A percentile compares a stretch with the other conserved stretches of the same genome.
These are phyloP conservation scores for Chalara sp. DNA, from an alignment of 2,329 filamentous ascomycete genomes.

Conservation along the genomic window DNA sequence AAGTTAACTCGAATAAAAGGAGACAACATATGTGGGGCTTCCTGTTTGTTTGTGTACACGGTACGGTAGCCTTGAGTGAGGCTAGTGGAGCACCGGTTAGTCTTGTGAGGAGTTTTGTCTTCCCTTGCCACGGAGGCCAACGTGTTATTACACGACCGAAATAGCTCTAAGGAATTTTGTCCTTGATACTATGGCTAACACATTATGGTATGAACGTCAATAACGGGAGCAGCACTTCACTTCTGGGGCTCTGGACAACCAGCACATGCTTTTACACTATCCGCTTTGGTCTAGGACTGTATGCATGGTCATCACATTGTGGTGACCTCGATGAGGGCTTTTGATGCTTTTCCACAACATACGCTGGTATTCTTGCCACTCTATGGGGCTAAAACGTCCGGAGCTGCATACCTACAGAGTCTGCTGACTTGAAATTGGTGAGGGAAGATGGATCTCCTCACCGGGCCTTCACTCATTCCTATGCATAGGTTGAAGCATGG, in stretches of 20 bases:
- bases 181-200: no score
- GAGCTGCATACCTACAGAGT: constrained; percentile 12
- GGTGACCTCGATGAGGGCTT: neutral
- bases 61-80: constrained; percentile 4
- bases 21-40: constrained; percentile 10
- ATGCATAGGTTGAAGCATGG: constrained; percentile 8
- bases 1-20: no score
- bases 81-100: no score
- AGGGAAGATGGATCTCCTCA: constrained; percentile 16
- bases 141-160: no score
- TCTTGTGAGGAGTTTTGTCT: no score
- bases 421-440: constrained; percentile 20
- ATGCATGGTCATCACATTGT: neutral
- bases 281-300: no score
- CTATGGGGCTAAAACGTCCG: neutral
- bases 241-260: no score
- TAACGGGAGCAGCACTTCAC: no score
- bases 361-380: neutral
- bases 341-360: neutral
- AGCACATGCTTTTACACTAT: no score
- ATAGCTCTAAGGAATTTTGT: no score
- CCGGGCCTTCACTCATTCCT: constrained; percentile 14
- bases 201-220: no score
- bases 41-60: constrained; percentile 12
- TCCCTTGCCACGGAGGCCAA: no score